phyloP scores from a whole-genome alignment of 1,284 basidiomycete genomes.

The Puccinia brachypodii region DNA sequence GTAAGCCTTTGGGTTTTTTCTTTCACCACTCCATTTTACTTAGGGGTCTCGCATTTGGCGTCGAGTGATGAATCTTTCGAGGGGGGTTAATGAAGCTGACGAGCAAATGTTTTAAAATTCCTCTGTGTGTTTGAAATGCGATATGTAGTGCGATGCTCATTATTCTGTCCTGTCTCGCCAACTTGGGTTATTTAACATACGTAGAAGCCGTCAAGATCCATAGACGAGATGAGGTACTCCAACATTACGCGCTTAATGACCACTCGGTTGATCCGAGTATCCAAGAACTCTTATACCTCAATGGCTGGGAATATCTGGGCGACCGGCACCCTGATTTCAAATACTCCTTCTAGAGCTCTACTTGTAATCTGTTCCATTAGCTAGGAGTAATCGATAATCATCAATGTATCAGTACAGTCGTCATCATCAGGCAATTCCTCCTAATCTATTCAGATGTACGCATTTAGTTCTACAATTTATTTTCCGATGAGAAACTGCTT shows the following conservation, averaged over 20 bases:
- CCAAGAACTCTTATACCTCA: constrained; percentile 3
- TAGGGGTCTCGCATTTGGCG: background rate
- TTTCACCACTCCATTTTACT: background rate
- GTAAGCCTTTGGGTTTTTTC: background rate
- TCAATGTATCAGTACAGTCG: no score
- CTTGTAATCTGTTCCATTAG: no score
- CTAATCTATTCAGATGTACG: no score
- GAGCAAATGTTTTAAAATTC: background rate
- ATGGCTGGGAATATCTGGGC: constrained; percentile 24
- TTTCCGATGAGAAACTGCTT: no score
- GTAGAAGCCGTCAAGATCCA: background rate
- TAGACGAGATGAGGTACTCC: constrained; percentile 12
- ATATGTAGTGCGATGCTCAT: background rate
- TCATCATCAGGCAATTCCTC: no score
- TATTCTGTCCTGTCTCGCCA: background rate
- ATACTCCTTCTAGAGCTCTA: constrained; percentile 19
- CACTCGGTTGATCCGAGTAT: background rate
- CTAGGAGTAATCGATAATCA: no score
- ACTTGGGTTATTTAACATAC: constrained; percentile 25
- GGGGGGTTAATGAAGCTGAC: background rate
- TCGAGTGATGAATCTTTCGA: background rate
- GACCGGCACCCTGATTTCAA: constrained; percentile 36
- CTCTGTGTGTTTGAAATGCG: background rate
- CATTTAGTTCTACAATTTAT: no score
- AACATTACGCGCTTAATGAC: constrained; percentile 10